phyloP scores from a whole-genome alignment of 2,329 filamentous ascomycete genomes.

The Spiromastix sp. region DNA sequence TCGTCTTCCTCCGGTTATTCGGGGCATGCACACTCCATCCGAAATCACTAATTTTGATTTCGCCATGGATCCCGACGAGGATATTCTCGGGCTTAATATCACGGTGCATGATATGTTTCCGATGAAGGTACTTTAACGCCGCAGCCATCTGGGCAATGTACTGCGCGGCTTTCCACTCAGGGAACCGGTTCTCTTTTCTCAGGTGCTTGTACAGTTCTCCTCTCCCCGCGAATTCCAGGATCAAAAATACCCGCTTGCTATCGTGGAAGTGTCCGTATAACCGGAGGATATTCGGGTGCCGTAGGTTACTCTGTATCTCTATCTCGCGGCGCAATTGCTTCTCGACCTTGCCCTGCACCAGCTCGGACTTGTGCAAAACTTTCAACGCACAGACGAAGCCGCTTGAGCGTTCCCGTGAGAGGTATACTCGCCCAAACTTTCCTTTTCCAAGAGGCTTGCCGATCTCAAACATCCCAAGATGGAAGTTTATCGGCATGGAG shows the following conservation, averaged over 20 bases:
- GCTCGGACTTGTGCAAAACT: slow-evolving; percentile 73
- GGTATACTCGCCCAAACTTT: slow-evolving; percentile 79
- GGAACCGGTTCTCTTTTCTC: slow-evolving; percentile 66
- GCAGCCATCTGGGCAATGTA: slow-evolving; percentile 89
- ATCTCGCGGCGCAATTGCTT: slow-evolving; percentile 82
- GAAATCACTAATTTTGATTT: slow-evolving; percentile 98
- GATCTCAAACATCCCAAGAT: slow-evolving; percentile 91
- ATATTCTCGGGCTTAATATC: slow-evolving; percentile 99
- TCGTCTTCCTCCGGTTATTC: slow-evolving; percentile 83
- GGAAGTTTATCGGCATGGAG: slow-evolving; percentile 49
- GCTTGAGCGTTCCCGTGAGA: slow-evolving; percentile 66
- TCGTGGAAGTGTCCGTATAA: slow-evolving; percentile 85
- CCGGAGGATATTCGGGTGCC: slow-evolving; percentile 75
- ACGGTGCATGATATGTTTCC: slow-evolving; percentile 93
- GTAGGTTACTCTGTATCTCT: slow-evolving; percentile 79
- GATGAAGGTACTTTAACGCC: slow-evolving; percentile 80
- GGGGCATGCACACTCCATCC: slow-evolving; percentile 98
- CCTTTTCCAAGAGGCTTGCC: slow-evolving; percentile 77
- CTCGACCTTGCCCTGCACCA: slow-evolving; percentile 71
- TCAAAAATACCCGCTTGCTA: slow-evolving; percentile 76
- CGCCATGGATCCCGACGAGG: slow-evolving; percentile 86
- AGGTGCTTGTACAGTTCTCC: slow-evolving; percentile 85
- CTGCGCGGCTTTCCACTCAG: slow-evolving; percentile 76
- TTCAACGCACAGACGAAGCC: slow-evolving; percentile 82
- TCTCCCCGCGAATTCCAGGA: slow-evolving; percentile 76